phyloP scores from a whole-genome alignment of 148 eudicot genomes.

The Rhododendron henanense region DNA sequence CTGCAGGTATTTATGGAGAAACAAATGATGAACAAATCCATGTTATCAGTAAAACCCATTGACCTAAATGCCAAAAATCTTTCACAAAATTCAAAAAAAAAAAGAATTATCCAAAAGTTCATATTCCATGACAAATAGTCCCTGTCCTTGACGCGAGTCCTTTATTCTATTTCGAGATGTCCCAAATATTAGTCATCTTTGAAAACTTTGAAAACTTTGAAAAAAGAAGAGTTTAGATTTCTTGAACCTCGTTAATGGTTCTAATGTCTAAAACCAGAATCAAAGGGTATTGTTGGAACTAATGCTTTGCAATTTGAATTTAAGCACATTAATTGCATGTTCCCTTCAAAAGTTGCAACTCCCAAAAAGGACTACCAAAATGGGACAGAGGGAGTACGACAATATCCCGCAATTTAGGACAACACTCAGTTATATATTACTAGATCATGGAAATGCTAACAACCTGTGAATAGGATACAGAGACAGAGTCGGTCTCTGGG shows the following conservation, averaged over 20 bases:
- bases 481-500: constrained; percentile 58
- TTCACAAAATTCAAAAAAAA: background rate
- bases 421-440: background rate
- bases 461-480: constrained; percentile 85
- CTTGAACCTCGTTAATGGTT: background rate
- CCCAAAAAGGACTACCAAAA: background rate
- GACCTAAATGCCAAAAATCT: background rate
- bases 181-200: background rate
- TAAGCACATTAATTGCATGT: background rate
- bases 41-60: background rate
- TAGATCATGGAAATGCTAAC: background rate
- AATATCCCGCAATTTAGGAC: background rate
- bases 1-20: constrained; percentile 29
- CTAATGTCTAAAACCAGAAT: background rate
- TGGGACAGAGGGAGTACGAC: background rate
- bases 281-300: background rate
- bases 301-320: background rate
- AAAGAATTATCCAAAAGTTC: background rate
- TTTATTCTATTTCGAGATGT: background rate
- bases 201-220: background rate
- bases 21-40: background rate
- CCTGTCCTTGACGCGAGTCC: background rate
- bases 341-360: background rate
- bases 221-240: background rate
- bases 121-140: background rate